A percentile compares a stretch with the other conserved stretches of the same genome.
phyloP scores from a whole-genome alignment of 2,329 filamentous ascomycete genomes.

The Paecilomyces niveus region DNA sequence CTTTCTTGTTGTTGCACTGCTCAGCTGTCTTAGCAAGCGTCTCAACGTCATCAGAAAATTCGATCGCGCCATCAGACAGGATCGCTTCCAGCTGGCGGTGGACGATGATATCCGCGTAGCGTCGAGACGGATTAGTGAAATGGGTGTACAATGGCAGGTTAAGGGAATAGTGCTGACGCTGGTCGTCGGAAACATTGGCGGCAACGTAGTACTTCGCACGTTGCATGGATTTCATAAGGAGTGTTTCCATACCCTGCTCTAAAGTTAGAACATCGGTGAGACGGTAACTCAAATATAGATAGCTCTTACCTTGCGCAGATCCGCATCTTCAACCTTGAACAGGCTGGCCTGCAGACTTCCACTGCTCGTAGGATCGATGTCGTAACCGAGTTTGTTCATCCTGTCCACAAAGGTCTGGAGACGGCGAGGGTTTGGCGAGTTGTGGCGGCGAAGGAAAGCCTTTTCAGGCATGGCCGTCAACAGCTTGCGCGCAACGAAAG shows the following conservation, averaged over 20 bases:
- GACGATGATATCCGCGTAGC: constrained; percentile 90
- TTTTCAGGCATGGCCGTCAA: constrained; percentile 76
- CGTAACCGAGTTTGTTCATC: constrained; percentile 85
- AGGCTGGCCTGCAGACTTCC: constrained; percentile 88
- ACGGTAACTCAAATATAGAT: not conserved
- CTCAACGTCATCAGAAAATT: constrained; percentile 86
- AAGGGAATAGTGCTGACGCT: constrained; percentile 82
- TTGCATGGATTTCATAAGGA: constrained; percentile 91
- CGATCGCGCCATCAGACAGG: constrained; percentile 70
- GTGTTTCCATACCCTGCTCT: constrained; percentile 77
- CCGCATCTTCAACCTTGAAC: constrained; percentile 82
- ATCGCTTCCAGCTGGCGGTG: constrained; percentile 89
- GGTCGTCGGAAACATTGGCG: constrained; percentile 66
- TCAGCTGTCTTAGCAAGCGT: constrained; percentile 85
- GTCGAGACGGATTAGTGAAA: constrained; percentile 90
- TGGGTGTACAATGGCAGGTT: constrained; percentile 95
- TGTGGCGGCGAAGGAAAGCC: constrained; percentile 82
- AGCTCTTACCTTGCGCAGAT: constrained; percentile 64
- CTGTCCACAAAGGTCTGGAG: constrained; percentile 86
- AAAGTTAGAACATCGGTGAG: not conserved
- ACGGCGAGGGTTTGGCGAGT: constrained; percentile 76
- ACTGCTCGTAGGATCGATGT: constrained; percentile 83
- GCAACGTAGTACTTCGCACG: constrained; percentile 92
- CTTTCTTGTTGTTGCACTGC: constrained; percentile 97
- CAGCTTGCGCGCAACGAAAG: constrained; percentile 79